Conservation (phyloP, 1,284 basidiomycete genomes). For the Wolfiporia cocos region DNA sequence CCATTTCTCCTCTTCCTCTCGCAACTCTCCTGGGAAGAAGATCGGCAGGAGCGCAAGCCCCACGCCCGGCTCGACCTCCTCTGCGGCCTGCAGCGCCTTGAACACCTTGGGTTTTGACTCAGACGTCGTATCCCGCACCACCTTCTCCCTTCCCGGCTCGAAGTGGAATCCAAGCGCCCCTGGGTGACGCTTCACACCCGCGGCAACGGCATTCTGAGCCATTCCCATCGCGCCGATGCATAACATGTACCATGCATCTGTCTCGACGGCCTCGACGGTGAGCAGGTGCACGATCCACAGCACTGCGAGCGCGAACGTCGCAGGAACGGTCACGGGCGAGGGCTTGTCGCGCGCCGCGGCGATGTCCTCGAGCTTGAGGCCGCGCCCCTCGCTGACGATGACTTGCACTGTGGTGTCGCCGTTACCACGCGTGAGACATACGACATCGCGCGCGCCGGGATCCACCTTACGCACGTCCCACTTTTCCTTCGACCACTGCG, state of each 20-base stretch:
- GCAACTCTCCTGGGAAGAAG: conserved; percentile 18
- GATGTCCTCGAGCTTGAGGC: conserved; percentile 25
- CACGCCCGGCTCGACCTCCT: conserved; percentile 13
- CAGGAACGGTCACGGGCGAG: conserved; percentile 6
- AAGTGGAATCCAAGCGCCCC: conserved; percentile 17
- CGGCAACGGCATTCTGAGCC: conserved; percentile 18
- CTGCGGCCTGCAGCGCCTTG: conserved; percentile 13
- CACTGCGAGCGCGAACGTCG: conserved; percentile 11
- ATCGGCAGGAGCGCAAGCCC: conserved; percentile 14
- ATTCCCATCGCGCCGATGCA: conserved; percentile 19
- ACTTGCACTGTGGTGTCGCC: conserved; percentile 26
- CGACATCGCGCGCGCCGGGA: conserved; percentile 14
- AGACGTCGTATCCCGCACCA: background rate
- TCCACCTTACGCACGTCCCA: conserved; percentile 20
- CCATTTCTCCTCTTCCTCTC: conserved; percentile 14
- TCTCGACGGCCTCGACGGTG: conserved; percentile 14
- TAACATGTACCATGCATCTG: conserved; percentile 18
- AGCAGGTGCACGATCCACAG: conserved; percentile 18
- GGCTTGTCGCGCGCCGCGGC: conserved; percentile 17
- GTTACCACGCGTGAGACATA: conserved; percentile 26
- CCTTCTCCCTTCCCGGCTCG: background rate
- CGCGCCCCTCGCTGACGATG: conserved; percentile 21
- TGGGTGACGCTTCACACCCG: conserved; percentile 13
- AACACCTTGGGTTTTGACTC: conserved; percentile 15
- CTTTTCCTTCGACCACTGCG: conserved; percentile 27